Percentiles rank a stretch among this genome's conserved stretches.
Conservation (phyloP, 2,329 filamentous ascomycete genomes). For the Aspergillus nomiae region DNA sequence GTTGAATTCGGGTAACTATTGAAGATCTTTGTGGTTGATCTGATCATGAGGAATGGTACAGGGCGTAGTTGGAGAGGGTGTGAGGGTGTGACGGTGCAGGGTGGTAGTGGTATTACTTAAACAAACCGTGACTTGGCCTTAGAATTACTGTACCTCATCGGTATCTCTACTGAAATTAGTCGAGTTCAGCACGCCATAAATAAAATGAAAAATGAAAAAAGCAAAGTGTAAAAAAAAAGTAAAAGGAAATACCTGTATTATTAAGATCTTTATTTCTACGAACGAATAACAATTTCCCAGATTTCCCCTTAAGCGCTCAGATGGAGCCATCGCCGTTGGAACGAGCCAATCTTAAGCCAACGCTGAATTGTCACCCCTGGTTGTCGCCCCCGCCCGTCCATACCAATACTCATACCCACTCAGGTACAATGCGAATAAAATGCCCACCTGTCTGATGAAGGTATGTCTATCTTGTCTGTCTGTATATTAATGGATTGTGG, state of each 20-base stretch:
- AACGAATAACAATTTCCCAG: not conserved
- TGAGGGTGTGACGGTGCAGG: not conserved
- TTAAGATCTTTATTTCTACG: not conserved
- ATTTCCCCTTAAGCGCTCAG: not conserved
- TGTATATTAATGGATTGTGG: not conserved
- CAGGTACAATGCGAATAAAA: not conserved
- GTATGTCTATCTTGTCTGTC: not conserved
- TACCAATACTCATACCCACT: conserved; percentile 1
- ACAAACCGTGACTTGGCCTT: not conserved
- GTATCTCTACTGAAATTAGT: not conserved
- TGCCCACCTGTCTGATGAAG: not conserved
- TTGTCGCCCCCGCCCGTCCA: not conserved
- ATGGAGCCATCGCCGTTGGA: not conserved
- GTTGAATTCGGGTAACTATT: not conserved
- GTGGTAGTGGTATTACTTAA: not conserved
- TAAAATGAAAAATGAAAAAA: not conserved
- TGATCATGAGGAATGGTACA: conserved; percentile 9
- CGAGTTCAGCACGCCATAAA: not conserved
- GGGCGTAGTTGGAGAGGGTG: not conserved
- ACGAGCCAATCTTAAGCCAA: conserved; percentile 1
- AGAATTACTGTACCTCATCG: too few relatives aligned
- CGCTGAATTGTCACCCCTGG: not conserved
- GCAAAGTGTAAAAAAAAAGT: not conserved
- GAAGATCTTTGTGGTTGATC: not conserved
- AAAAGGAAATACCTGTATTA: not conserved